phyloP scores from a whole-genome alignment of 345 rosid species.

The Moricandia arvensis region DNA sequence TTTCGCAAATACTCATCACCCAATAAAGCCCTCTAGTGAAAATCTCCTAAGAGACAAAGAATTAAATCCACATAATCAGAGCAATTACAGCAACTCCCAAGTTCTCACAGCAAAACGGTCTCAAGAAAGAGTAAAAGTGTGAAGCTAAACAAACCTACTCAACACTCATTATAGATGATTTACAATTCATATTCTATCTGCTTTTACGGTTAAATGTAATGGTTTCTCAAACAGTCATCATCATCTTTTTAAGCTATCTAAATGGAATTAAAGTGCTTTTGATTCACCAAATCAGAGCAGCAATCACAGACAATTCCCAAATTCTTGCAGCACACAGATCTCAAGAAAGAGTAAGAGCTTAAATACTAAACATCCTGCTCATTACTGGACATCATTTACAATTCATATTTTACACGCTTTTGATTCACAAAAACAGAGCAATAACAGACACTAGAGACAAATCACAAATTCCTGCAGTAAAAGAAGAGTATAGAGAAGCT shows the following conservation, averaged over 20 bases:
- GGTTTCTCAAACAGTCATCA: background rate
- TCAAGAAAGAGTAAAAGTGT: background rate
- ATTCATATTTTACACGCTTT: too few species aligned
- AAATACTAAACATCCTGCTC: too few species aligned
- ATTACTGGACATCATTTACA: too few species aligned
- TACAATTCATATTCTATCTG: background rate
- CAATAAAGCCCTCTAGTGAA: background rate
- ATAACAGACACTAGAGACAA: background rate
- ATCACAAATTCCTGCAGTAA: background rate
- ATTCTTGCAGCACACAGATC: constrained; percentile 20
- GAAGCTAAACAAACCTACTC: background rate
- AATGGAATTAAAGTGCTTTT: background rate
- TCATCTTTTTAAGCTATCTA: background rate
- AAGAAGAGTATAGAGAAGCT: constrained; percentile 7
- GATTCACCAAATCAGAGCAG: background rate
- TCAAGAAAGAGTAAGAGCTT: too few species aligned
- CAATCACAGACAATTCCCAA: background rate
- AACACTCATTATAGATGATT: background rate
- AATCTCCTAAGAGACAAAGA: background rate
- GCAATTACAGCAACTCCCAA: background rate
- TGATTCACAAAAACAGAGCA: background rate
- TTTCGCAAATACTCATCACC: background rate
- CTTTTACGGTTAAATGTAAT: background rate
- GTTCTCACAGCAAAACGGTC: background rate
- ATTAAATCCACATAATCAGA: background rate